Evolutionary conservation across 495 filamentous ascomycete species (phyloP), one percentile per base, ranked within the genome.

Genomic region (Penicillium manginii): DNA sequence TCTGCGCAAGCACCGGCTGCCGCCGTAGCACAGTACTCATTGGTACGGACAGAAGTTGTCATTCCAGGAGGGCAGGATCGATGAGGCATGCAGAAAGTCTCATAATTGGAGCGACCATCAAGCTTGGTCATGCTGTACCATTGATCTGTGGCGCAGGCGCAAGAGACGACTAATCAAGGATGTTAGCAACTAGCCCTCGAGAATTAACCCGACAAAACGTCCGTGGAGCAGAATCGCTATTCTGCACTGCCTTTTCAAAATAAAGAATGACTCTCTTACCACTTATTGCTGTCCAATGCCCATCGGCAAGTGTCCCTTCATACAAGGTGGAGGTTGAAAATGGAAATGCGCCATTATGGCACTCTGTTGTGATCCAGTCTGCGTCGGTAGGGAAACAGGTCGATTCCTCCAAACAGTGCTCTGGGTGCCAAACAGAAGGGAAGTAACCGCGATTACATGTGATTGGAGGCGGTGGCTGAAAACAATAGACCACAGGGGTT

Each of bases 381-480:
- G 63, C 70, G 43, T 50, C 52, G 4, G 64, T 43, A 0, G 70
- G 63, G 32, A 63, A 71, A 49, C 70, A 72, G 22, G 65, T 72
- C 5, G 63, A 54, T 22, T 58, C 49, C 29, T 66, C 59, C 43
- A 64, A 51, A 37, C 70, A 72, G 21, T 72, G 65, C 42, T 64
- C 70, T 14, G 69, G 66, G 53, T 71, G 69, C 66, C 69, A 69
- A 4, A 67, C 64, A 1, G 63, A 62, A 2, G 69, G 66, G 54
- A 65, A 71, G 19, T 45, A 69, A 3, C 70, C 70, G 8, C 32
- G 21, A 6, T 51, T 15, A 31, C 67, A 72, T 29, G 52, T 32
- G 26, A 65, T 63, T 7, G 65, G 65, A 14, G 63, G 50, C 15
- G 46, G 32, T 3, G 39, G 51, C 15, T 60, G 65, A 31, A 50